Conservation (phyloP, 495 filamentous ascomycete genomes). For the Penicillium crystallinum region DNA sequence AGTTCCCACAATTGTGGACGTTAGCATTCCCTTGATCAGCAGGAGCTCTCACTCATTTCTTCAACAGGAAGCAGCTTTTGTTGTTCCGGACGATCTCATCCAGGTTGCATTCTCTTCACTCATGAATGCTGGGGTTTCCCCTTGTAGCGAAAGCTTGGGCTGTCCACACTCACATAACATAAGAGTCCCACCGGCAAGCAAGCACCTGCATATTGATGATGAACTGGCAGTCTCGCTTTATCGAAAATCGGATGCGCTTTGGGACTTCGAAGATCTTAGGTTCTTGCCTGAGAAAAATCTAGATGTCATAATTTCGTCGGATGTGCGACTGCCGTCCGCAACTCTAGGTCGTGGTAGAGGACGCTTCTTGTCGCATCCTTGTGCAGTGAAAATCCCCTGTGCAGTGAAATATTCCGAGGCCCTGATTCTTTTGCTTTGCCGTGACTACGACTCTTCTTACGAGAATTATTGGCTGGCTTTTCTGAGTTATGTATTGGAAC, state of each 20-base stretch:
- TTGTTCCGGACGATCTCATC: slow-evolving; percentile 17
- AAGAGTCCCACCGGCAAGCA: not conserved
- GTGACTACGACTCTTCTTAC: slow-evolving; percentile 10
- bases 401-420: slow-evolving; percentile 22
- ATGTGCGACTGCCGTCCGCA: slow-evolving; percentile 16
- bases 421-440: slow-evolving; percentile 23
- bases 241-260: slow-evolving; percentile 20
- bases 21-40: slow-evolving; percentile 2
- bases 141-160: slow-evolving; percentile 8
- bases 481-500: slow-evolving; percentile 23
- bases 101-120: slow-evolving; percentile 12
- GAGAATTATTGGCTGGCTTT: slow-evolving; percentile 23
- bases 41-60: slow-evolving; percentile 1
- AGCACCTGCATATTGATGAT: slow-evolving; percentile 21
- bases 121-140: slow-evolving; percentile 12
- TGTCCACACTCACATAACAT: slow-evolving; percentile 6
- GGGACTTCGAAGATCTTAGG: slow-evolving; percentile 11
- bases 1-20: slow-evolving; percentile 22
- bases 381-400: slow-evolving; percentile 17
- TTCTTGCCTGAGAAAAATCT: not conserved
- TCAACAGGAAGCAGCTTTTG: slow-evolving; percentile 16
- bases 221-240: slow-evolving; percentile 18
- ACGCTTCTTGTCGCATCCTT: slow-evolving; percentile 10
- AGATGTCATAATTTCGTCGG: slow-evolving; percentile 9
- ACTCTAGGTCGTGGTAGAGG: slow-evolving; percentile 20